A percentile compares a stretch with the other conserved stretches of the same genome.
Conservation (phyloP, 192 early-diverging fungal genomes). For the Powellomyces hirtus region DNA sequence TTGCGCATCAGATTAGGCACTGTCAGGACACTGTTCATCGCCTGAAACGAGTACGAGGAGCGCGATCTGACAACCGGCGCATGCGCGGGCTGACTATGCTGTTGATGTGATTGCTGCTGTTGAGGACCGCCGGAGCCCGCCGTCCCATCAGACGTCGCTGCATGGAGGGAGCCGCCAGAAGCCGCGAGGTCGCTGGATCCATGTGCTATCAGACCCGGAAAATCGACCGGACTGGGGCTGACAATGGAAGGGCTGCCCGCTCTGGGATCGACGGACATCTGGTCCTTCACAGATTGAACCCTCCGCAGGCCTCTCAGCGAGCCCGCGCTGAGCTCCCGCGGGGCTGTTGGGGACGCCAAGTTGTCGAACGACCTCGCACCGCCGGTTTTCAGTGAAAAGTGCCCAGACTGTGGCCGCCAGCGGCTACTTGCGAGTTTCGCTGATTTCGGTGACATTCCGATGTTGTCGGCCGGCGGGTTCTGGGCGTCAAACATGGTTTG, state of each 20-base stretch:
- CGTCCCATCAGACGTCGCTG: too few relatives aligned
- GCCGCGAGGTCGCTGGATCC: not conserved
- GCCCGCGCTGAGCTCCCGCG: not conserved
- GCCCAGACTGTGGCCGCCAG: slow-evolving; percentile 13
- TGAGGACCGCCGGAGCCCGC: too few relatives aligned
- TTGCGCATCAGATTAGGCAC: slow-evolving; percentile 22
- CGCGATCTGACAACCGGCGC: slow-evolving; percentile 33
- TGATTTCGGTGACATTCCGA: not conserved
- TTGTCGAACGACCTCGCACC: slow-evolving; percentile 8
- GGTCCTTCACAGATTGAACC: slow-evolving; percentile 8
- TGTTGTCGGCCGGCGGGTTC: not conserved
- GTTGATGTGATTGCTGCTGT: too few relatives aligned
- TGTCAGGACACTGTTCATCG: slow-evolving; percentile 16
- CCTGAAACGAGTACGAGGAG: slow-evolving; percentile 34
- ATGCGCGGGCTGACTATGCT: slow-evolving; percentile 15
- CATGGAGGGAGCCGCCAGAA: not conserved
- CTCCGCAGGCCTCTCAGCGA: not conserved
- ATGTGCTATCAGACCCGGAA: slow-evolving; percentile 11
- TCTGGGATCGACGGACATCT: not conserved
- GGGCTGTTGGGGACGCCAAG: slow-evolving; percentile 5
- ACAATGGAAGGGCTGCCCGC: not conserved
- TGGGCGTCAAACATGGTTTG: not conserved
- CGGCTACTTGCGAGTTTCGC: not conserved
- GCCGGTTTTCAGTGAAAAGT: slow-evolving; percentile 15
- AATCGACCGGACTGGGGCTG: slow-evolving; percentile 2